phyloP scores from a whole-genome alignment of 805 yeast species.

The Wickerhamiella alocasiicola region DNA sequence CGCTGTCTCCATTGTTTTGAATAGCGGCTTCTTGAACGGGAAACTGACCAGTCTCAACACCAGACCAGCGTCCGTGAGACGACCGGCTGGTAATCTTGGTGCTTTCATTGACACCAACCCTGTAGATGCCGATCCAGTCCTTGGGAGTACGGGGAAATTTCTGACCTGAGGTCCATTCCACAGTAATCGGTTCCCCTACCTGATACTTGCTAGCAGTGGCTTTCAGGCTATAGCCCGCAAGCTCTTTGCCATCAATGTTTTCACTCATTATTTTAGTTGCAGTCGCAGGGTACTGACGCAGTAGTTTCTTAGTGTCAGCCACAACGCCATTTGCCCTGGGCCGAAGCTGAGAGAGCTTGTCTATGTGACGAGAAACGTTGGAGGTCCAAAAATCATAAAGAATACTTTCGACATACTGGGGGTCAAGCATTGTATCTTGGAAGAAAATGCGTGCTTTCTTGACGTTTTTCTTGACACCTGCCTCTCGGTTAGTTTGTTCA shows the following conservation, averaged over 20 bases:
- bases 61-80: conserved; percentile 15
- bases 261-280: conserved; percentile 24
- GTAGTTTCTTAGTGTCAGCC: conserved; percentile 26
- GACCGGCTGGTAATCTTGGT: conserved; percentile 12
- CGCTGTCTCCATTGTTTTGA: conserved; percentile 24
- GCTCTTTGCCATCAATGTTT: conserved; percentile 17
- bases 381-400: conserved; percentile 32
- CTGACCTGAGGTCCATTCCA: conserved; percentile 37
- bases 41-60: conserved; percentile 9
- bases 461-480: conserved; percentile 33
- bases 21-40: conserved; percentile 19
- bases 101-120: conserved; percentile 43
- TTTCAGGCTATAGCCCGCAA: conserved; percentile 8
- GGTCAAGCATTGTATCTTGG: conserved; percentile 28
- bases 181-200: conserved; percentile 42
- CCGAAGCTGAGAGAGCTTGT: conserved; percentile 11
- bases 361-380: conserved; percentile 10
- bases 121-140: conserved; percentile 73
- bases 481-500: conserved; percentile 36
- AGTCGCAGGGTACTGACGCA: conserved; percentile 29
- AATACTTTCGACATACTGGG: conserved; percentile 30
- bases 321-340: conserved; percentile 24
- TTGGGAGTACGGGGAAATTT: conserved; percentile 37
- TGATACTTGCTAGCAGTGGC: conserved; percentile 20
- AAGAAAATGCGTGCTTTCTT: conserved; percentile 17